Evolutionary conservation across 306 rosid genomes (phyloP).

Genomic region (Acacia crassicarpa): DNA sequence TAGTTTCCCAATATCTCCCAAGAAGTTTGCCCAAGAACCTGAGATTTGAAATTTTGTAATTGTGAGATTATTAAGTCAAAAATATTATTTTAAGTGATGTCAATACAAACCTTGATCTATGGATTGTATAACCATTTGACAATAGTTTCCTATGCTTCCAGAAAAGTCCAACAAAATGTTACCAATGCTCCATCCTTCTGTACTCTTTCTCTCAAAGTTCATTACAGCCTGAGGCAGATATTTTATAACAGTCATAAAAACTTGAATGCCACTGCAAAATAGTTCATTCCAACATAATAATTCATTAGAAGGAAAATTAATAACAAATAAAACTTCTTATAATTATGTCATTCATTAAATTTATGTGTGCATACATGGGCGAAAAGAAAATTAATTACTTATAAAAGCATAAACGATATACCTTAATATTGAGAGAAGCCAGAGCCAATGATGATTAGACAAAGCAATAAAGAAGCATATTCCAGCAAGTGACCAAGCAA

Average conservation of each 20-base stretch:
- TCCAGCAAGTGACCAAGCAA: slow-evolving; percentile 68
- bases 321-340: too few species aligned
- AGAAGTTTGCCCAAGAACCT: slow-evolving; percentile 85
- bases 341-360: background rate
- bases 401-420: slow-evolving; percentile 24
- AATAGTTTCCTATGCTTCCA: slow-evolving; percentile 75
- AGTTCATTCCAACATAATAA: too few species aligned
- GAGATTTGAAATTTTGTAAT: slow-evolving; percentile 18
- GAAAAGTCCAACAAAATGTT: slow-evolving; percentile 76
- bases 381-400: background rate
- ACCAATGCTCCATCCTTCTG: slow-evolving; percentile 89
- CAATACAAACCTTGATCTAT: slow-evolving; percentile 70
- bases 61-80: too few species aligned
- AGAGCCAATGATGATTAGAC: slow-evolving; percentile 79
- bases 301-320: background rate
- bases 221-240: slow-evolving; percentile 56
- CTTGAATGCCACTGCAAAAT: slow-evolving; percentile 82
- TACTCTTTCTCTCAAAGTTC: slow-evolving; percentile 82
- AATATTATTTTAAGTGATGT: too few species aligned
- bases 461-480: slow-evolving; percentile 74
- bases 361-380: background rate
- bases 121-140: slow-evolving; percentile 83
- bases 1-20: slow-evolving; percentile 74
- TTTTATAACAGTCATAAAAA: slow-evolving; percentile 75
- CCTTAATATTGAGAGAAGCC: slow-evolving; percentile 82